Evolutionary conservation across 2,329 filamentous ascomycete genomes (phyloP), one percentile per base, ranked within the genome.

Genomic region (Penicillium sp.): DNA sequence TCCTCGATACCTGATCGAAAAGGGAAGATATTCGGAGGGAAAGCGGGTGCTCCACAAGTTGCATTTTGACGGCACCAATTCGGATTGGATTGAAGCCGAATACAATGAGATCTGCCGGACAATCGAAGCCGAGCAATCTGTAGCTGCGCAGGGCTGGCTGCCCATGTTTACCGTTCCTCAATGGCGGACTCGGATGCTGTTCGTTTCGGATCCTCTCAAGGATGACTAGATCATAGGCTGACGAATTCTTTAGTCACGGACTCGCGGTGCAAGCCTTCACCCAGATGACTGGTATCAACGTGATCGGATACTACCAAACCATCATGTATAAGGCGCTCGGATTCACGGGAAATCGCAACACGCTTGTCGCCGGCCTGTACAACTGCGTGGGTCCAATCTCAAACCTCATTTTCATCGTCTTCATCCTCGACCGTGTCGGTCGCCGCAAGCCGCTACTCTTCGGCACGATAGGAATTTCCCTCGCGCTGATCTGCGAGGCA

Each of bases 201-300:
- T 67, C 47, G 72, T 68, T 24, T 10, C 33, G 33, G 33, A n/a
- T 22, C 10, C 42, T 22, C 35, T 13, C 22, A 26, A 12, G 10
- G n/a, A 13, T 38, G 19, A 4, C 4, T 19, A 3, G n/a, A 8
- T 50, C 70, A 8, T 8, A n/a, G 17, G 42, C 63, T 66, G 13
- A 66, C 54, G 2, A 38, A 10, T 26, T n/a, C 8, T 19, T 5
- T 28, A 67, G 72, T 3, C 85, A 89, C 63, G 88, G 85, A 24
- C 84, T 84, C 45, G 75, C 86, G 35, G 84, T 89, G 42, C 88
- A 91, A 72, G 82, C 88, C 63, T 88, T 90, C 68, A 87, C 87
- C 53, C 88, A 90, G 65, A 84, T 79, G 68, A 78, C 77, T 22
- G 78, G 76, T 15, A 76, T 78, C 62, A 78, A 80, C 64, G 76